Percentiles rank a stretch among this genome's conserved stretches.
Conservation (phyloP, 169 alveolate species). For the Cryptosporidium ryanae region DNA sequence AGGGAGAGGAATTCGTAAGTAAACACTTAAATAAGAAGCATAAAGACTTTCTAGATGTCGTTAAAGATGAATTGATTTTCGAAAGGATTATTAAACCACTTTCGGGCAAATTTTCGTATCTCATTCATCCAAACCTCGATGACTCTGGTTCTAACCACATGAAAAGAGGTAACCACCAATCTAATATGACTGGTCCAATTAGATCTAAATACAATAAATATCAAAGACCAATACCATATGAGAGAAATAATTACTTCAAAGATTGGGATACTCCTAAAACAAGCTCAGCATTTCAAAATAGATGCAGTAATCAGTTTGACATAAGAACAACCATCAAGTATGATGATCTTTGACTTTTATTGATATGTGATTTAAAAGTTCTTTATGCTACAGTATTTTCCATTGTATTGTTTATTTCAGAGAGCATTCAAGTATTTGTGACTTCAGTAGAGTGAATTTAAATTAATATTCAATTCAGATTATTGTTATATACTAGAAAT, state of each 20-base stretch:
- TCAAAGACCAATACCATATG: constrained; percentile 42
- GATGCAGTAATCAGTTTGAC: constrained; percentile 7
- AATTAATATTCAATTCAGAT: too few relatives aligned
- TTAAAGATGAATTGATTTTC: constrained; percentile 52
- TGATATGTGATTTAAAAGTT: too few relatives aligned
- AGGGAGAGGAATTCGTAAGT: constrained; percentile 54
- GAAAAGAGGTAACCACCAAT: constrained; percentile 1
- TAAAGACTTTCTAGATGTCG: constrained; percentile 18
- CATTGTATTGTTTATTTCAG: too few relatives aligned
- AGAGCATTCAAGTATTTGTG: too few relatives aligned
- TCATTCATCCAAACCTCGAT: constrained; percentile 48
- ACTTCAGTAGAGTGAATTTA: too few relatives aligned
- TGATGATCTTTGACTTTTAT: constrained; percentile 36
- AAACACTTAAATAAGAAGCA: constrained; percentile 60
- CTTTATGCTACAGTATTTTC: too few relatives aligned
- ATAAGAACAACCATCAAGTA: constrained; percentile 36
- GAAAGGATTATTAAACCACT: constrained; percentile 60
- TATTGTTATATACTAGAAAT: too few relatives aligned
- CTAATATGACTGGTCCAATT: not conserved
- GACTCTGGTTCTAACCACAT: not conserved
- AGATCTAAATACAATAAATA: constrained; percentile 12
- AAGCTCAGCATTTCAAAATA: not conserved
- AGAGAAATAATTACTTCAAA: constrained; percentile 11
- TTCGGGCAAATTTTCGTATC: constrained; percentile 25
- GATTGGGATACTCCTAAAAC: constrained; percentile 62